Evolutionary conservation across 2,329 filamentous ascomycete species (phyloP).

Genomic region (Colletotrichum lupini): DNA sequence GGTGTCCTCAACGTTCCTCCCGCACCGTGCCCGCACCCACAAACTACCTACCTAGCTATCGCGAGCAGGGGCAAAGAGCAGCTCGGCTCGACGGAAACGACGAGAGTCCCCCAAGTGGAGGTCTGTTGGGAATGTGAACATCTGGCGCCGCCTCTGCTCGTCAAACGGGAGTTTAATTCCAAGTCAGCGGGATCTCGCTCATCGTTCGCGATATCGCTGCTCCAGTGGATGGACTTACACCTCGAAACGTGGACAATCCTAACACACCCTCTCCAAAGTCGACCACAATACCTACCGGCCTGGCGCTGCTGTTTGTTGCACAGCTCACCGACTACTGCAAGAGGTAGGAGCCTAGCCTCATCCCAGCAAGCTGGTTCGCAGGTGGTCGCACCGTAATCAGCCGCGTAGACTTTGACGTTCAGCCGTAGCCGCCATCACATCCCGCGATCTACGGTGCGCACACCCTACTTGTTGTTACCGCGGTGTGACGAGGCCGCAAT

Average conservation of each 20-base stretch:
- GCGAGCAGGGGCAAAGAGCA: neutral
- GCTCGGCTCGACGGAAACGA: neutral
- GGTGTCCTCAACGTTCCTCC: neutral
- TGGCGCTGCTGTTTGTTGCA: neutral
- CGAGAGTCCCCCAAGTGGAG: neutral
- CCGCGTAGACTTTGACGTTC: constrained; percentile 13
- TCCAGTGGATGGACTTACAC: neutral
- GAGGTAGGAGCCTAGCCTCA: constrained; percentile 1
- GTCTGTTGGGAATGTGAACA: neutral
- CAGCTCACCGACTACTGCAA: constrained; percentile 6
- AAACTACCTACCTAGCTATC: neutral
- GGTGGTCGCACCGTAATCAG: constrained; percentile 19
- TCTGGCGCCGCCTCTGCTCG: neutral
- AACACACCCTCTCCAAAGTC: neutral
- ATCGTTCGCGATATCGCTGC: neutral
- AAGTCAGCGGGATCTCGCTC: neutral
- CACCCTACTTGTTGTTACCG: constrained; percentile 9
- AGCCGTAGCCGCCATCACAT: constrained; percentile 17
- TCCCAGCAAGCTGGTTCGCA: constrained; percentile 22
- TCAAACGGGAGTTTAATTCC: neutral
- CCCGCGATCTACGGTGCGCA: constrained; percentile 19
- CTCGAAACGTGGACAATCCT: constrained; percentile 11
- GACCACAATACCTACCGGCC: neutral
- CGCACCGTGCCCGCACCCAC: neutral
- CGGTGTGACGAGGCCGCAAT: neutral